Base-by-base conservation (phyloP, 805 yeast species). In the Saccharomyces kudriavzevii region DNA sequence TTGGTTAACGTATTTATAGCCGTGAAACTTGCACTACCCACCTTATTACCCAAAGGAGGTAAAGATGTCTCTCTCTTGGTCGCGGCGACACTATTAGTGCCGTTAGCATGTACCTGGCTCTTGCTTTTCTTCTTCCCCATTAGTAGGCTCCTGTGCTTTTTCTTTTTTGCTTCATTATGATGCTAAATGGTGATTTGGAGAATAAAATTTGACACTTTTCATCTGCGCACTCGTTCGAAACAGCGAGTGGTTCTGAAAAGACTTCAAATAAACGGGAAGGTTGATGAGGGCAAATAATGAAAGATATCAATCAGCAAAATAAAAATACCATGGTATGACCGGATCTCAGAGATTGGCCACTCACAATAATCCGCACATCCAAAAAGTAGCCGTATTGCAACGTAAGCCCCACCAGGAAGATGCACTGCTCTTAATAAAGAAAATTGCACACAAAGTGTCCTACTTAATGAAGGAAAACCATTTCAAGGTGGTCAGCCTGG, bases 391-490 rank as follows among this genome's bases (percentile, higher is more conserved):
- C 2, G 82, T 80, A 1, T 70, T 83, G 40, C 77, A 82, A 57
- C 72, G 72, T 45, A 77, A 76, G 60, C 76, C 77, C 25, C 60
- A 70, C 8, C 67, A 70, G 30, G 84, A 80, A 27, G 70, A 74
- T 35, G 89, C 89, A 0, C 64, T 79, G 29, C 78, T 80, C 17
- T 58, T 87, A 45, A 74, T 90, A 3, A 87, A 85, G 57, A 82
- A 84, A 48, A 76, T 89, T 14, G 91, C 92, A 2, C 76, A 74
- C 26, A 69, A 77, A 30, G 94, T 87, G 13, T 83, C 91, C 2
- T 96, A 96, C 2, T 70, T 92, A 51, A 87, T 92, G 83, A 79
- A 81, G 54, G 79, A 80, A 45, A 77, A 82, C 55, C 76, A 79
- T 3, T 80, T 87, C 64, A 80, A 78, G 51, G 92, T 91, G 2